Percentiles rank a stretch among this genome's conserved stretches.
Evolutionary conservation across 208 protist genomes (phyloP).

Genomic region (Leishmania mexicana): DNA sequence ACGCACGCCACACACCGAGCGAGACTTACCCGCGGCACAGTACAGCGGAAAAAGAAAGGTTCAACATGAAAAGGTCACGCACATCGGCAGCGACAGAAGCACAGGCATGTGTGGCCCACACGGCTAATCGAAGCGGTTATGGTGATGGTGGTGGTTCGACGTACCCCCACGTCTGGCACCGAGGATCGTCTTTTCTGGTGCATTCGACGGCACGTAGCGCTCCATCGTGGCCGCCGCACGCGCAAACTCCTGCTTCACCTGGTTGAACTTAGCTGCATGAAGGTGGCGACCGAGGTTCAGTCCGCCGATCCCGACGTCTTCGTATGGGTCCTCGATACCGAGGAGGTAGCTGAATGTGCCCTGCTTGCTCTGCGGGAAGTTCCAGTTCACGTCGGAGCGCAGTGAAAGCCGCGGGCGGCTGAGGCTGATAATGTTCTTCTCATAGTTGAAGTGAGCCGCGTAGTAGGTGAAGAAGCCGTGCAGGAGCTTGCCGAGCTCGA

Average conservation of each 20-base stretch:
- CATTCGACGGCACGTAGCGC: slow-evolving; percentile 64
- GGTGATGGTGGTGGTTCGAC: slow-evolving; percentile 20
- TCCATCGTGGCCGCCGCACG: slow-evolving; percentile 85
- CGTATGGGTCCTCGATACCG: slow-evolving; percentile 90
- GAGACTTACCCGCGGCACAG: not conserved
- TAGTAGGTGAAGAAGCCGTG: slow-evolving; percentile 92
- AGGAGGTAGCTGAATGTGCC: slow-evolving; percentile 86
- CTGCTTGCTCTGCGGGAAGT: slow-evolving; percentile 76
- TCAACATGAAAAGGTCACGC: not conserved
- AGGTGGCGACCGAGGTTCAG: slow-evolving; percentile 89
- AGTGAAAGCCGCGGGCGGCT: slow-evolving; percentile 63
- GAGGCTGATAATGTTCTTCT: slow-evolving; percentile 79
- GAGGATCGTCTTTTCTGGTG: slow-evolving; percentile 83
- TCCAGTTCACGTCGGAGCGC: slow-evolving; percentile 74
- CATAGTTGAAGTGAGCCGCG: slow-evolving; percentile 82
- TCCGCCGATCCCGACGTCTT: slow-evolving; percentile 82
- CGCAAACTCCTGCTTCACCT: slow-evolving; percentile 89
- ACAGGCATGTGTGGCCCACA: not conserved
- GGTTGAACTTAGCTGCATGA: slow-evolving; percentile 86
- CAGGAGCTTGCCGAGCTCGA: slow-evolving; percentile 66
- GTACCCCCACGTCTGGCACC: slow-evolving; percentile 75
- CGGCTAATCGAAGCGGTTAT: slow-evolving; percentile 8
- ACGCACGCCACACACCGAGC: not conserved
- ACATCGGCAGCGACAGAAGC: not conserved
- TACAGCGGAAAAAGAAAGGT: too few relatives aligned